Percentiles rank a stretch among this genome's conserved stretches.
These are phyloP conservation scores for Trichoderma asperelloides DNA, from an alignment of 495 filamentous ascomycete genomes.

Conservation along the genomic window DNA sequence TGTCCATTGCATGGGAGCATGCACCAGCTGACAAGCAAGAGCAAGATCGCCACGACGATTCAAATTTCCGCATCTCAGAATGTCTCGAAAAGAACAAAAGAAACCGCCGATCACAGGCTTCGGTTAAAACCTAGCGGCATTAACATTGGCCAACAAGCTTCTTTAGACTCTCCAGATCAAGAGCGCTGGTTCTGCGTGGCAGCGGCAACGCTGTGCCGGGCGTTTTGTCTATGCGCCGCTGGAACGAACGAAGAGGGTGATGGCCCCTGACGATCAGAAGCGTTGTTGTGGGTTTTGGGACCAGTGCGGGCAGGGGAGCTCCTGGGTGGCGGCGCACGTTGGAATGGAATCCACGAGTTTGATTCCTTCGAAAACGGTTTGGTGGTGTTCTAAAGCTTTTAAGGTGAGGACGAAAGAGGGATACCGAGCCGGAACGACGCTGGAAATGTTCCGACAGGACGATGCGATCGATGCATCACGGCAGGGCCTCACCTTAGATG, in stretches of 20 bases:
- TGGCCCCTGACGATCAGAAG: conserved; percentile 3
- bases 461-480: not conserved
- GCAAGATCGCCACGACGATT: not conserved
- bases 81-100: not conserved
- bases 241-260: not conserved
- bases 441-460: not conserved
- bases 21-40: not conserved
- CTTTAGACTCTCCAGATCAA: not conserved
- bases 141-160: not conserved
- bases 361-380: not conserved
- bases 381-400: not conserved
- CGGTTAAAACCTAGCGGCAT: not conserved
- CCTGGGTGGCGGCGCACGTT: not conserved
- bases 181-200: no score
- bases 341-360: not conserved
- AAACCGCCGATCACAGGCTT: not conserved
- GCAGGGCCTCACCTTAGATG: not conserved
- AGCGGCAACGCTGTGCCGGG: no score
- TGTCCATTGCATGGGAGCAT: no score
- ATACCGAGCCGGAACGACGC: not conserved
- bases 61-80: conserved; percentile 1
- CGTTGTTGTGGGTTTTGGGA: not conserved
- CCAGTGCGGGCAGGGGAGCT: not conserved
- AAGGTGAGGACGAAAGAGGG: not conserved
- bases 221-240: not conserved